phyloP scores from a whole-genome alignment of 805 yeast genomes.

The Suhomyces tanzawaensis region DNA sequence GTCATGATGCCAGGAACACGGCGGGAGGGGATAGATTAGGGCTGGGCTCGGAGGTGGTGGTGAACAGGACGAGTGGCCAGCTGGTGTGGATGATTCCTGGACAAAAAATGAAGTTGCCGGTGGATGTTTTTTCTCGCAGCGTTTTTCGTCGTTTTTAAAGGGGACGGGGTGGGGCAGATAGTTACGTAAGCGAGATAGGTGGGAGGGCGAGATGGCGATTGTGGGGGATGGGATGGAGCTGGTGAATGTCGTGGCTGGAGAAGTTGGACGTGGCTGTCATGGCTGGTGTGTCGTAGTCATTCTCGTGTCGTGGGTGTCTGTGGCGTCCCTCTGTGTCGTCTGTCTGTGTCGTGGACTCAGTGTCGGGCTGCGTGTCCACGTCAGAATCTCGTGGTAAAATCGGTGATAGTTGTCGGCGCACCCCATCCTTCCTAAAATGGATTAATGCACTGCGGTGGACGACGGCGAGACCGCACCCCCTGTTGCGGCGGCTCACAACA shows the following conservation, averaged over 20 bases:
- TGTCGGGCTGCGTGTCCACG: too few relatives aligned
- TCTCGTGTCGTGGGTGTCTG: too few relatives aligned
- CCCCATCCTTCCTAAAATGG: background rate
- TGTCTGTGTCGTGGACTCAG: too few relatives aligned
- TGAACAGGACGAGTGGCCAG: too few relatives aligned
- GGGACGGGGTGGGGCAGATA: background rate
- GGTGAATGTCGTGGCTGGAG: background rate
- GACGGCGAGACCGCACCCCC: background rate
- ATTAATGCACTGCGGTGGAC: background rate
- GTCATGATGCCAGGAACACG: constrained; percentile 29
- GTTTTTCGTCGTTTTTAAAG: constrained; percentile 6
- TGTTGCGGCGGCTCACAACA: too few relatives aligned
- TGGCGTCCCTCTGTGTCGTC: too few relatives aligned
- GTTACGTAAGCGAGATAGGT: background rate
- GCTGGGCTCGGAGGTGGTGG: too few relatives aligned
- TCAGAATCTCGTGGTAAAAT: too few relatives aligned
- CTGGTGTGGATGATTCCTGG: constrained; percentile 1
- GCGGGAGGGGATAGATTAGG: too few relatives aligned
- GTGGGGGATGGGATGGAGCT: background rate
- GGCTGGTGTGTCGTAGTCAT: too few relatives aligned
- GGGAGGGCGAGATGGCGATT: background rate
- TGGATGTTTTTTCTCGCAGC: constrained; percentile 2
- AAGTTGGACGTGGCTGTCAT: background rate
- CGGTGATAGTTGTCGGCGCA: too few relatives aligned
- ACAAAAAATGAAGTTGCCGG: background rate